These are phyloP conservation scores for Leucaena leucocephala DNA, from an alignment of 306 rosid species.

Conservation along the genomic window DNA sequence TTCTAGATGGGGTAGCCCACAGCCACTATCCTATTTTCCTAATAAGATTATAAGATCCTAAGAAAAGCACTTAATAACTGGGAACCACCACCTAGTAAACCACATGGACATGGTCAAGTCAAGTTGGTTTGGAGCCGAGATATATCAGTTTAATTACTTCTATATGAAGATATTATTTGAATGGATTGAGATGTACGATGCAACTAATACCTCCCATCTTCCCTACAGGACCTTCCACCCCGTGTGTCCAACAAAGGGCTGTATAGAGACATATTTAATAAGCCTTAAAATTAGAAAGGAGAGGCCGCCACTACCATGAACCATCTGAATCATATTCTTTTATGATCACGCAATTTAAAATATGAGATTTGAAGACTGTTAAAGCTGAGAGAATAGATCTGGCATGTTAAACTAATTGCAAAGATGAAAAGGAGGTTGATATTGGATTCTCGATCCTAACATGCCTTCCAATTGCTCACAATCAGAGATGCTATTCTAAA, in stretches of 20 bases:
- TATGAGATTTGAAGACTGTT: not conserved
- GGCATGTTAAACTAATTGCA: conserved; percentile 29
- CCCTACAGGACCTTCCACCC: conserved; percentile 27
- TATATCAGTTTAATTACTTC: conserved; percentile 2
- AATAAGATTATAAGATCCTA: conserved; percentile 8
- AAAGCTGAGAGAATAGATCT: conserved; percentile 40
- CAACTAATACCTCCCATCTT: conserved; percentile 36
- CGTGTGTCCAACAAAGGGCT: conserved; percentile 38
- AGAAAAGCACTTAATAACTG: conserved; percentile 14
- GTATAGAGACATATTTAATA: conserved; percentile 36
- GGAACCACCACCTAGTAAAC: not conserved
- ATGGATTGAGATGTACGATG: conserved; percentile 12
- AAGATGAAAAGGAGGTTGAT: not conserved
- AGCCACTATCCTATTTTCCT: conserved; percentile 12
- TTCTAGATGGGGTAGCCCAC: conserved; percentile 12
- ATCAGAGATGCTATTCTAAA: conserved; percentile 40
- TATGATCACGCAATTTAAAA: conserved; percentile 11
- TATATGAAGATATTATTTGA: not conserved
- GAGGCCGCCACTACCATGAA: conserved; percentile 33
- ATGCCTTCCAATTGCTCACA: conserved; percentile 36
- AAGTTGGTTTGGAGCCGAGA: conserved; percentile 10
- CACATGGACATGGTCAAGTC: conserved; percentile 21
- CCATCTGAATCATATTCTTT: conserved; percentile 34
- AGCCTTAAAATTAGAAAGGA: conserved; percentile 14
- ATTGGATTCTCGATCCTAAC: conserved; percentile 28